A percentile compares a stretch with the other conserved stretches of the same genome.
Evolutionary conservation across 2,329 filamentous ascomycete genomes (phyloP).

Genomic region (Alternaria ventricosa): DNA sequence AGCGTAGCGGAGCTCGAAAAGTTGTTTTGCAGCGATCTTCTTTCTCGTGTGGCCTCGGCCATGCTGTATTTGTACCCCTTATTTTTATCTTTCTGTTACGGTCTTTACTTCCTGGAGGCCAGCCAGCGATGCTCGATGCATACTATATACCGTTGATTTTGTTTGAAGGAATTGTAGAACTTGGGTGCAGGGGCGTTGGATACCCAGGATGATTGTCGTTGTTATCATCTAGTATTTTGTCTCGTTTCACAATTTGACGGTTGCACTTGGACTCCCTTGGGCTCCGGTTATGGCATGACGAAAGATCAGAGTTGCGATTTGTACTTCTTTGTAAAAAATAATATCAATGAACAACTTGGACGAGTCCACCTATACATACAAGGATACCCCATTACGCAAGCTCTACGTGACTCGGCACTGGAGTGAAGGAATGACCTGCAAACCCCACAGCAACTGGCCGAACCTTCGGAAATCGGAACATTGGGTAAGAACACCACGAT

Average conservation of each 20-base stretch:
- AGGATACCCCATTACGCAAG: neutral
- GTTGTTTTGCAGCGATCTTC: neutral
- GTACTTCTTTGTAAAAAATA: slow-evolving; percentile 22
- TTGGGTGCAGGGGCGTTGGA: slow-evolving; percentile 32
- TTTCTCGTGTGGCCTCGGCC: neutral
- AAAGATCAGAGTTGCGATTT: slow-evolving; percentile 10
- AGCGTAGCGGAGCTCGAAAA: neutral
- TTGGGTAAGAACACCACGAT: slow-evolving; percentile 1
- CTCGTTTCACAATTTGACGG: slow-evolving; percentile 23
- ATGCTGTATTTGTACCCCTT: slow-evolving; percentile 17
- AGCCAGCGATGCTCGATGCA: slow-evolving; percentile 18
- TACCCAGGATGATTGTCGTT: slow-evolving; percentile 31
- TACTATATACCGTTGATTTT: neutral
- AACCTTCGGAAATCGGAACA: neutral
- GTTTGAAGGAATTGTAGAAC: slow-evolving; percentile 13
- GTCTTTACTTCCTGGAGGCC: slow-evolving; percentile 4
- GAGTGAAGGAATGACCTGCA: neutral
- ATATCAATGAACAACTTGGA: slow-evolving; percentile 18
- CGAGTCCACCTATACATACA: slow-evolving; percentile 1
- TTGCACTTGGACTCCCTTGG: slow-evolving; percentile 3
- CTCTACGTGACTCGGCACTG: neutral
- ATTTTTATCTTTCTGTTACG: slow-evolving; percentile 6
- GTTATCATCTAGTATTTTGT: slow-evolving; percentile 8
- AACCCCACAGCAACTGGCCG: neutral
- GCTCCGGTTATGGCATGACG: slow-evolving; percentile 15